phyloP scores from a whole-genome alignment of 208 protist genomes.

The Trypanosoma vivax region DNA sequence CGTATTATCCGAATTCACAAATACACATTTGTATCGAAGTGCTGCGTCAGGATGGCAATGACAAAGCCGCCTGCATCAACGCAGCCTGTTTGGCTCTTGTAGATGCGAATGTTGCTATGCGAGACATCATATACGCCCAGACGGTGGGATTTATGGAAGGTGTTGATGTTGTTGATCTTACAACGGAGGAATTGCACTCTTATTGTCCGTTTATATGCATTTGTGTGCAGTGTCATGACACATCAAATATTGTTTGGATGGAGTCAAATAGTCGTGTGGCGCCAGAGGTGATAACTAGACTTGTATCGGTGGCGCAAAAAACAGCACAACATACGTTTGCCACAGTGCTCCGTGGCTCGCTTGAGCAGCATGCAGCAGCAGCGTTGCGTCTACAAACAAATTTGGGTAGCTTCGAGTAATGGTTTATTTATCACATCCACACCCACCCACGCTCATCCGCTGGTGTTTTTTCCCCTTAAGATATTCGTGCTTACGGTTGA shows the following conservation, averaged over 20 bases:
- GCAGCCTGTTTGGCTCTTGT: conserved; percentile 83
- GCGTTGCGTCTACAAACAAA: conserved; percentile 40
- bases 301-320: conserved; percentile 55
- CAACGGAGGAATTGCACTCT: conserved; percentile 67
- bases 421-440: background rate
- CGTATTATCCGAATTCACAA: conserved; percentile 82
- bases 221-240: conserved; percentile 58
- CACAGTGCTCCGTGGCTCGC: conserved; percentile 24
- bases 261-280: conserved; percentile 59
- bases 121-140: conserved; percentile 57
- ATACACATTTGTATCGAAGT: conserved; percentile 84
- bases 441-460: background rate
- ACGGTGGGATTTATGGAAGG: conserved; percentile 65
- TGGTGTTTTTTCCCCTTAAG: background rate
- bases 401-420: conserved; percentile 15
- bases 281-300: conserved; percentile 35
- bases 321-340: conserved; percentile 34
- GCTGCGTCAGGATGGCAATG: conserved; percentile 70
- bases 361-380: conserved; percentile 50
- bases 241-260: conserved; percentile 70
- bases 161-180: conserved; percentile 67
- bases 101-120: conserved; percentile 80
- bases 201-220: conserved; percentile 59
- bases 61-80: conserved; percentile 81
- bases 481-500: no score